phyloP scores from a whole-genome alignment of 208 protist genomes.

The Leishmania gerbilli region DNA sequence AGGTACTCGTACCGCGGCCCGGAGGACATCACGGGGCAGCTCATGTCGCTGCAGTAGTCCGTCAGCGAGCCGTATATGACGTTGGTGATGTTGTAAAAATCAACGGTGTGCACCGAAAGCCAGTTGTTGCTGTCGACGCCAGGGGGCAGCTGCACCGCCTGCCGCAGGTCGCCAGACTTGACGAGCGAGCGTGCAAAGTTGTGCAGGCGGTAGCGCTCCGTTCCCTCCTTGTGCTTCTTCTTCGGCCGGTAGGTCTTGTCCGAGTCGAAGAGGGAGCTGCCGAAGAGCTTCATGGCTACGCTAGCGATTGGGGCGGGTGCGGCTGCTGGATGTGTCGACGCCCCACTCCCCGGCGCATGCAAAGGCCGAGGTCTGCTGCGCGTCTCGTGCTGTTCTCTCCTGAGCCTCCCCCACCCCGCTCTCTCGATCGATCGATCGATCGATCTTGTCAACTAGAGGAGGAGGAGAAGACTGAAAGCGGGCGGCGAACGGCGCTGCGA shows the following conservation, averaged over 20 bases:
- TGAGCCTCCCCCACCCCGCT: not conserved
- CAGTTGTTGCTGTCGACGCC: slow-evolving; percentile 98
- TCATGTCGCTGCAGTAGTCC: slow-evolving; percentile 97
- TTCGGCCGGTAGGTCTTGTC: slow-evolving; percentile 96
- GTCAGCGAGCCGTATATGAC: slow-evolving; percentile 98
- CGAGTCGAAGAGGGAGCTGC: slow-evolving; percentile 86
- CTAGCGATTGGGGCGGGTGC: not conserved
- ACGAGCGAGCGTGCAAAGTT: slow-evolving; percentile 85
- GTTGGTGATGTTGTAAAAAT: slow-evolving; percentile 99
- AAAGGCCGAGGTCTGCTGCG: not conserved
- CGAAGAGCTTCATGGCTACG: slow-evolving; percentile 58
- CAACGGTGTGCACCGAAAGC: slow-evolving; percentile 97
- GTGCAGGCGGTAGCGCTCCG: slow-evolving; percentile 95
- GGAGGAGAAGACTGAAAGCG: not conserved
- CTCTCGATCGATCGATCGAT: not conserved
- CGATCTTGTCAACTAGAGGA: not conserved
- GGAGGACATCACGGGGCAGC: slow-evolving; percentile 97
- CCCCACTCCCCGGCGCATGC: too few relatives aligned
- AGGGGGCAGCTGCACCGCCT: slow-evolving; percentile 94
- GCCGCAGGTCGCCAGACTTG: slow-evolving; percentile 93
- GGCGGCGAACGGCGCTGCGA: not conserved
- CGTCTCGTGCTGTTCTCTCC: not conserved
- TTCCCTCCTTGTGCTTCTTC: slow-evolving; percentile 95
- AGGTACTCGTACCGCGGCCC: slow-evolving; percentile 96
- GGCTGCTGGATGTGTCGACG: not conserved